Base-by-base conservation (phyloP, 257 asterid genomes). In the Dorcoceras hygrometricum region DNA sequence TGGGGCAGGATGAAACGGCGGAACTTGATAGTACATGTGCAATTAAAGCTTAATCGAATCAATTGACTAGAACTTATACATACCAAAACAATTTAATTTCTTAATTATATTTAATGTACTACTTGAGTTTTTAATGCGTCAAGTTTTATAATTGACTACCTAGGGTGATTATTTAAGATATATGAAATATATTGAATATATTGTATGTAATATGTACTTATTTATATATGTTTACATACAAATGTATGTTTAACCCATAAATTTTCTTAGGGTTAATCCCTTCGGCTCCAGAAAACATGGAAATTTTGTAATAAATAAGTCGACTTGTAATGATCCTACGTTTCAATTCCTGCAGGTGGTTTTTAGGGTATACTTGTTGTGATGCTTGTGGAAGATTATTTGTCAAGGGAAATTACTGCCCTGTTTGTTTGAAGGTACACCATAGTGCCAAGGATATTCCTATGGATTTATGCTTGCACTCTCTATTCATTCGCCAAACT, bases 351-450 rank as follows among this genome's bases (percentile, higher is more conserved):
- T 81, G 79, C 82, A 94, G 99, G 87, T 94, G 99, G 99, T 89
- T 90, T 83, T 81, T 90, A 82, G 99, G 98, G 60, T 85, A 90
- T 77, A 90, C 99, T 62, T 94, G 98, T 66, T 94, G 99, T 78
- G 99, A 94, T 86, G 99, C 99, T 73, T 94, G 99, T 60, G 99
- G 99, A 73, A 90, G 98, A 82, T 83, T 94, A 77, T 94, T 94
- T 73, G 82, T 84, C 75, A 94, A 90, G 79, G 97, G 95, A 73
- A 90, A 94, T 71, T 94, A 90, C 63, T 90, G 99, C 76, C 98
- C 96, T 28, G 98, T 94, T 76, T 94, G 99, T 80, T 81, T 94
- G 77, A 94, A 85, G 98, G 99, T 90, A 80, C 51, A 4, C 3
- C 19, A 39, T 14, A 3, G 19, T 39, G n/a, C 19, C 51, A 12